Evolutionary conservation across 2,329 filamentous ascomycete species (phyloP).

Genomic region (Aspergillus bombycis): DNA sequence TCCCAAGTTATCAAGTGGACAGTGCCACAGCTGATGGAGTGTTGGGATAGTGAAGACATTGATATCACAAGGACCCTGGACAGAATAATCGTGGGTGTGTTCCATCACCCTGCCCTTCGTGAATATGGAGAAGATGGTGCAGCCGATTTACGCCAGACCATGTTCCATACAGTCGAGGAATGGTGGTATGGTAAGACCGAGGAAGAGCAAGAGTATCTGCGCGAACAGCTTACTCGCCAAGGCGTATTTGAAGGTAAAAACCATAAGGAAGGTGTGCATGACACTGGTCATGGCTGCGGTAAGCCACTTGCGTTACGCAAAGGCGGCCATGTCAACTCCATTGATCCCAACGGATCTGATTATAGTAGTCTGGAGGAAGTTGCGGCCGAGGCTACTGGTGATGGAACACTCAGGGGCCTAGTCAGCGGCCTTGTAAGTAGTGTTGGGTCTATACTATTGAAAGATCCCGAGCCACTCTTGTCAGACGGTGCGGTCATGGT

Average conservation of each 20-base stretch:
- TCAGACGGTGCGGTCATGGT: neutral
- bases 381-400: slow-evolving; percentile 63
- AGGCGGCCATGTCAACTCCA: slow-evolving; percentile 25
- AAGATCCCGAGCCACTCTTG: slow-evolving; percentile 41
- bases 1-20: slow-evolving; percentile 80
- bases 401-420: slow-evolving; percentile 69
- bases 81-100: slow-evolving; percentile 77
- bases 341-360: slow-evolving; percentile 21
- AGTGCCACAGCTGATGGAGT: slow-evolving; percentile 84
- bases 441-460: slow-evolving; percentile 64
- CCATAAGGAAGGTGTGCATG: slow-evolving; percentile 82
- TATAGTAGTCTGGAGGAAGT: slow-evolving; percentile 51
- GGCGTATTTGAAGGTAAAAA: slow-evolving; percentile 79
- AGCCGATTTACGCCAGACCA: slow-evolving; percentile 70
- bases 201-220: slow-evolving; percentile 66
- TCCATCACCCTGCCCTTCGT: slow-evolving; percentile 85
- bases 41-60: slow-evolving; percentile 76
- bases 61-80: slow-evolving; percentile 72
- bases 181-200: slow-evolving; percentile 78
- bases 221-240: slow-evolving; percentile 73
- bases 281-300: slow-evolving; percentile 83
- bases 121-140: slow-evolving; percentile 70
- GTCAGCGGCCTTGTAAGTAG: slow-evolving; percentile 68
- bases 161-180: slow-evolving; percentile 77
- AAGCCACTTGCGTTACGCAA: slow-evolving; percentile 79